Percentiles rank a stretch among this genome's conserved stretches.
Conservation (phyloP, 768 basidiomycete genomes). For the Panellus pusillus region DNA sequence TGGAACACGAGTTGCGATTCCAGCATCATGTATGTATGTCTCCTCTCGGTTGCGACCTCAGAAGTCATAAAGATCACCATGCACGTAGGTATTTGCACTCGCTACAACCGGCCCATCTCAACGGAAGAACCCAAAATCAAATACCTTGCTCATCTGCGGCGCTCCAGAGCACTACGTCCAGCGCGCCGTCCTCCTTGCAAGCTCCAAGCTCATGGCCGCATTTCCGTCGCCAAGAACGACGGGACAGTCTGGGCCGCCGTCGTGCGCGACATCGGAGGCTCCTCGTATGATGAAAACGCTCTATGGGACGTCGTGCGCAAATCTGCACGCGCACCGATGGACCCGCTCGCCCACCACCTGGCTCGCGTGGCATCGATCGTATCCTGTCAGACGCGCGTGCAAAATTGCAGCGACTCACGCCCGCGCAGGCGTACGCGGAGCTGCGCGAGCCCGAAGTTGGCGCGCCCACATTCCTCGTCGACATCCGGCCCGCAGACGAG, state of each 20-base stretch:
- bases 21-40: conserved; percentile 33
- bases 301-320: conserved; percentile 73
- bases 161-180: conserved; percentile 59
- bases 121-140: conserved; percentile 29
- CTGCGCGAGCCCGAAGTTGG: conserved; percentile 51
- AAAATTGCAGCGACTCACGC: conserved; percentile 62
- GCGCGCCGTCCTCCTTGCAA: conserved; percentile 62
- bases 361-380: conserved; percentile 58
- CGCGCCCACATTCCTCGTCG: conserved; percentile 72
- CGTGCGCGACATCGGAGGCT: conserved; percentile 54
- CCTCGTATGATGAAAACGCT: conserved; percentile 62
- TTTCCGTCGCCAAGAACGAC: conserved; percentile 39
- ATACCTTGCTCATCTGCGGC: conserved; percentile 58
- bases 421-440: conserved; percentile 59
- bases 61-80: too few species aligned
- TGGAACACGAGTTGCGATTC: conserved; percentile 42
- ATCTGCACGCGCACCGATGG: conserved; percentile 54
- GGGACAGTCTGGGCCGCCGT: conserved; percentile 41
- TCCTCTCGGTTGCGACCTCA: not conserved
- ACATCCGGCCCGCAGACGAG: conserved; percentile 69
- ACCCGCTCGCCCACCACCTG: conserved; percentile 63
- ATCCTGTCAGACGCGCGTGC: conserved; percentile 61
- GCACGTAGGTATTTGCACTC: conserved; percentile 44
- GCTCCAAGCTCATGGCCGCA: conserved; percentile 69
- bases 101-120: conserved; percentile 44